These are phyloP conservation scores for Diplodia sapinea DNA, from an alignment of 2,329 filamentous ascomycete species.

Conservation along the genomic window DNA sequence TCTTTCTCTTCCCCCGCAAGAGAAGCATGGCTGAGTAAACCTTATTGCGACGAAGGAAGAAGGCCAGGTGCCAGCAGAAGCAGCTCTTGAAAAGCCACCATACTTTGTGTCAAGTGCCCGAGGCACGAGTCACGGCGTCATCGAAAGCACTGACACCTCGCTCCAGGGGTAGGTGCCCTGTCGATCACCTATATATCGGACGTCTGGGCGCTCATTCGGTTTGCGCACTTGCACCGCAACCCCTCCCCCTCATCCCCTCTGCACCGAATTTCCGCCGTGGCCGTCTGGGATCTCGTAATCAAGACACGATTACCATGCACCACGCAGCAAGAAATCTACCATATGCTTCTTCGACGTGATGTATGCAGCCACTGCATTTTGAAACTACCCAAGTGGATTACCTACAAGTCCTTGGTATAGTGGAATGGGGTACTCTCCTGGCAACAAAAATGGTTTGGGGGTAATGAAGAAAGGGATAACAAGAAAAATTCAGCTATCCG, in stretches of 20 bases:
- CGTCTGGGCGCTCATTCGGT: background rate
- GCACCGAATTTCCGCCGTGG: slow-evolving; percentile 5
- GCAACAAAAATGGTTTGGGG: background rate
- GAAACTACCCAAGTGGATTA: slow-evolving; percentile 9
- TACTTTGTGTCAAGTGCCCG: background rate
- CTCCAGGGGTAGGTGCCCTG: background rate
- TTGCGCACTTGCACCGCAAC: background rate
- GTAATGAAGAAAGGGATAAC: background rate
- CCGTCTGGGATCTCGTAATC: background rate
- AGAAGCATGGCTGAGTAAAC: background rate
- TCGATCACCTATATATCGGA: slow-evolving; percentile 20
- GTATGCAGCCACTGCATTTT: background rate
- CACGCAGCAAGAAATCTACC: background rate
- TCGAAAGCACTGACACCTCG: background rate
- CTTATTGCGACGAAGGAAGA: background rate
- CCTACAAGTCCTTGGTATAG: slow-evolving; percentile 3
- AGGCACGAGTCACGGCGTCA: background rate
- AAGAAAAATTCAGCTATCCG: background rate
- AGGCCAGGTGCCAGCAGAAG: background rate
- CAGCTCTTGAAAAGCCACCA: background rate
- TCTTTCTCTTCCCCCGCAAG: too few species aligned
- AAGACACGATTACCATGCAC: background rate
- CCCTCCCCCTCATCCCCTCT: background rate
- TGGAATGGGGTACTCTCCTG: background rate
- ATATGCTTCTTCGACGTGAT: background rate